Evolutionary conservation across 805 yeast species (phyloP), one percentile per base, ranked within the genome.

Genomic region (Ogataea salicorniae): DNA sequence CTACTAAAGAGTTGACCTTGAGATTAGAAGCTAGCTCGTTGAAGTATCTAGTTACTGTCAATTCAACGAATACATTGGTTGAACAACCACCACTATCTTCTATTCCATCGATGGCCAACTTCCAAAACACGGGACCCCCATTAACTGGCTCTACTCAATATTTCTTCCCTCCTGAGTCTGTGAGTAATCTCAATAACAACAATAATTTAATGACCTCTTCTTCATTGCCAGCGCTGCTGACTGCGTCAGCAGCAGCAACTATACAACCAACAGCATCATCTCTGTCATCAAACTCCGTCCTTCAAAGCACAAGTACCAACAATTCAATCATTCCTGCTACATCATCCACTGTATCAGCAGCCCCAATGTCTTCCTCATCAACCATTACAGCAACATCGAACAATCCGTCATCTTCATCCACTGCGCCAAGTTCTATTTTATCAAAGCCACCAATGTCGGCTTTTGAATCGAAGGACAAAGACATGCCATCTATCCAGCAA

Each of bases 1-100:
- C 91, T 3, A 88, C 97, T 4, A 92, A 92, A 59, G 98, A 92
- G 60, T 85, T 92, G 15, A 90, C 97, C 0, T 82, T 88, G n/a
- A 73, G 87, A 56, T 68, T 91, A 39, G 97, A 91, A 61, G 73
- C 76, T 37, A 79, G 85, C 49, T 72, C 83, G 16, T 78, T 67
- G 50, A 67, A 67, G 37, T 60, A 60, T 17, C 50, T 60, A 9
- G 63, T 62, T 41, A 57, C 59, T 26, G 31, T 26, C 7, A 59
- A 53, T 44, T 44, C 59, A 1, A 37, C 55, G 8, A 50, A 46
- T 20, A 53, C 46, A 20, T 42, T 54, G 23, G 50, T 55, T 29
- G 68, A 64, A 34, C 69, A 64, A 46, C 71, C 71, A 13, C 64
- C 69, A 1, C 48, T 68, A 35, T 61, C 66, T 11, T 59, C 72